A percentile compares a stretch with the other conserved stretches of the same genome.
Evolutionary conservation across 371 early-diverging fungal species (phyloP).

Genomic region (Mortierella sp.): DNA sequence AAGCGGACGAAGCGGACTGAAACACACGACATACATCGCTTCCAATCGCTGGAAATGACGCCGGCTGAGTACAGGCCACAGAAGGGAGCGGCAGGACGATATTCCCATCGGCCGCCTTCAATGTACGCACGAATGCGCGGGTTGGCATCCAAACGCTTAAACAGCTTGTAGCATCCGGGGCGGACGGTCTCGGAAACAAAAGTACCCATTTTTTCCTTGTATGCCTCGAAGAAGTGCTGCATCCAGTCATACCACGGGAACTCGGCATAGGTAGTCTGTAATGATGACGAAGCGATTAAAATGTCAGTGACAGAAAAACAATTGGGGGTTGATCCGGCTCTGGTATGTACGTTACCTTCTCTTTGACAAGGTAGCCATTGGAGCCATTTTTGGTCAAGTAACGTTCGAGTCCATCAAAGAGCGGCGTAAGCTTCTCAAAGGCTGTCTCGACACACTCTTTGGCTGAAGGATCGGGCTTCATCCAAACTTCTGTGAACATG

Average conservation of each 20-base stretch:
- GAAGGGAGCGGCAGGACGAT: slow-evolving; percentile 27
- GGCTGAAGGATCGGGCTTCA: slow-evolving; percentile 26
- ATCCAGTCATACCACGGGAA: slow-evolving; percentile 45
- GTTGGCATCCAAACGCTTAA: slow-evolving; percentile 26
- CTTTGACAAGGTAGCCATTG: slow-evolving; percentile 38
- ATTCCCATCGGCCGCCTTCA: slow-evolving; percentile 47
- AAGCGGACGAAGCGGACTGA: too few species aligned
- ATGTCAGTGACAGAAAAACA: background rate
- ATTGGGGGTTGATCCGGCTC: background rate
- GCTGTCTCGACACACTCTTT: slow-evolving; percentile 18
- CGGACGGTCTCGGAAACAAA: slow-evolving; percentile 31
- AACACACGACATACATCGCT: slow-evolving; percentile 13
- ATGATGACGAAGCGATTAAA: too few species aligned
- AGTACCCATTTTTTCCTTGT: slow-evolving; percentile 25
- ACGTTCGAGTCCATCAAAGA: slow-evolving; percentile 39
- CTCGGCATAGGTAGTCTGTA: slow-evolving; percentile 43
- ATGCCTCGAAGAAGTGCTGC: slow-evolving; percentile 16
- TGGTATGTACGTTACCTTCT: slow-evolving; percentile 25
- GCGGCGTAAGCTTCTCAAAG: slow-evolving; percentile 13
- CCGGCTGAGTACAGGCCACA: slow-evolving; percentile 34
- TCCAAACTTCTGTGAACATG: slow-evolving; percentile 26
- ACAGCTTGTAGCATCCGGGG: slow-evolving; percentile 35
- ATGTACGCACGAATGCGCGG: slow-evolving; percentile 45
- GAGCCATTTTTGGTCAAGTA: slow-evolving; percentile 42
- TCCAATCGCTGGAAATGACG: slow-evolving; percentile 23